Evolutionary conservation across 345 rosid species (phyloP), one percentile per base, ranked within the genome.

Genomic region (Hibiscus mutabilis): DNA sequence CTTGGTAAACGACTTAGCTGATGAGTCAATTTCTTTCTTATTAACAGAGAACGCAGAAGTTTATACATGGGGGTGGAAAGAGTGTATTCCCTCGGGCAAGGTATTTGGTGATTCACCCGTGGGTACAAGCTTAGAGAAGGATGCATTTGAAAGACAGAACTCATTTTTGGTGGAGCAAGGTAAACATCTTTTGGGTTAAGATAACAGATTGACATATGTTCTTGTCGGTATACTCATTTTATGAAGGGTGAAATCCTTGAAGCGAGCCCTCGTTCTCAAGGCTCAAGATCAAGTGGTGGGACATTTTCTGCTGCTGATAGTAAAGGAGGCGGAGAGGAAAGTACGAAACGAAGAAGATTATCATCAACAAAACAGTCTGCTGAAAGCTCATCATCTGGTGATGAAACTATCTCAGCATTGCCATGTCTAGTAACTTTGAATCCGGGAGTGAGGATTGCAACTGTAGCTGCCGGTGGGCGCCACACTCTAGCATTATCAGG

Each of bases 51-150:
- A 29, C 18, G 97, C 86, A 37, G 91, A 89, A 70, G 93, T 96
- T 66, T 92, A 85, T 73, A 92, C 99, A 31, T 96, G 99, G 99
- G 99, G 99, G 60, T 96, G 99, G 99, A 91, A 82, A 75, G 99
- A 96, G 79, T 96, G 99, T 76, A 82, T 96, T 74, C 98, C 99
- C 35, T 83, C 99, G 9, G 99, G 98, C 67, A 91, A 85, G 65
- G 78, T 89, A 59, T 82, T 88, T 5, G 93, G 96, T 56, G 88
- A 88, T 60, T 75, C 78, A 74, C 75, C 84, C 19, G 12, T 53
- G 15, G 76, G 73, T 31, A 78, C 78, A 71, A 74, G 76, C 29
- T 22, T 37, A 46, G 93, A 84, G 13, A 91, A 82, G 74, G 91
- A 84, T 76, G 80, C 66, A 19, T 56, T 61, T 66, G 94, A 88